A percentile compares a stretch with the other conserved stretches of the same genome.
These are phyloP conservation scores for Chernovozyma aurita DNA, from an alignment of 1,139 yeast genomes.

Conservation along the genomic window DNA sequence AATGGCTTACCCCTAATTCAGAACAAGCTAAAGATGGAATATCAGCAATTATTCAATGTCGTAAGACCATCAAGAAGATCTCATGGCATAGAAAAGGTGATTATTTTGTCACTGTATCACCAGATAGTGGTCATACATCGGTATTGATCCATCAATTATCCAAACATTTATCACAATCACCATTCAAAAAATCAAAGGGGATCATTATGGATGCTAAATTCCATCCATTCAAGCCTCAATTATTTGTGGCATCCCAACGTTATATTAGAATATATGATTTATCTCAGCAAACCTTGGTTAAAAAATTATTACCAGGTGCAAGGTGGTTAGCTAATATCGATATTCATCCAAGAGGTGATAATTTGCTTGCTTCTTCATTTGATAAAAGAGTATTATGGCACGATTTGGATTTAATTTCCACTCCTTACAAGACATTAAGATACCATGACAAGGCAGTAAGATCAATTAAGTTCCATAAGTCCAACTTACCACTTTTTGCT, in stretches of 20 bases:
- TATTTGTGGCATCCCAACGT: conserved; percentile 92
- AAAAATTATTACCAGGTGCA: conserved; percentile 91
- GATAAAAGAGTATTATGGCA: conserved; percentile 98
- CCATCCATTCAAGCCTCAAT: conserved; percentile 94
- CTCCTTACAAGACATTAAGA: conserved; percentile 93
- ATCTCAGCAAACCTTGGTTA: conserved; percentile 75
- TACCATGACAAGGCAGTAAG: conserved; percentile 95
- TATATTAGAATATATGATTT: conserved; percentile 87
- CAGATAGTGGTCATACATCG: conserved; percentile 83
- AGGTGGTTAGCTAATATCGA: conserved; percentile 91
- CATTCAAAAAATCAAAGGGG: conserved; percentile 91
- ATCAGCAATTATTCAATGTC: conserved; percentile 63
- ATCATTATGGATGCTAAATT: conserved; percentile 92
- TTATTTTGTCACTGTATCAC: conserved; percentile 90
- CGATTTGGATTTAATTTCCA: conserved; percentile 81
- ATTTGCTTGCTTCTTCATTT: conserved; percentile 84
- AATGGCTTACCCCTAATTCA: conserved; percentile 80
- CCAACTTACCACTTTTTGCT: conserved; percentile 82
- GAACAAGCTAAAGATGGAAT: conserved; percentile 65
- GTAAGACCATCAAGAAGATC: conserved; percentile 71
- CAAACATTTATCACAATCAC: conserved; percentile 95
- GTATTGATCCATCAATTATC: conserved; percentile 93
- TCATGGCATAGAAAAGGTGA: conserved; percentile 99
- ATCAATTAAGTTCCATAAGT: conserved; percentile 80
- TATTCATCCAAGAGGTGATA: conserved; percentile 95